Percentiles rank a stretch among this genome's conserved stretches.
phyloP scores from a whole-genome alignment of 108 stramenopile species.

The Cyclotella atomus region DNA sequence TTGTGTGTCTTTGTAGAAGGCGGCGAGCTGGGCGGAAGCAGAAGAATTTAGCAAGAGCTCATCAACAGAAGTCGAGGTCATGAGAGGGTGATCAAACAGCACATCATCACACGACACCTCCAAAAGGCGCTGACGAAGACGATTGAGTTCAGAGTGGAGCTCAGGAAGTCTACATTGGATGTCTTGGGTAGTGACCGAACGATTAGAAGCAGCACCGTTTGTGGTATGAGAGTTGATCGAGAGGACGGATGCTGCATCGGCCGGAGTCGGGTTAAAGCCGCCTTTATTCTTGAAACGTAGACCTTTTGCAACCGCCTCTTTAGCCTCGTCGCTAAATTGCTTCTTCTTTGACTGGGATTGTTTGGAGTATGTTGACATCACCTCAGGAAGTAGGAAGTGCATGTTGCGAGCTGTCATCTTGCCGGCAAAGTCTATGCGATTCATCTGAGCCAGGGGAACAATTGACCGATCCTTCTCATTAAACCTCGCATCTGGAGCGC shows the following conservation, averaged over 20 bases:
- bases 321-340: not conserved
- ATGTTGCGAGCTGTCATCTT: not conserved
- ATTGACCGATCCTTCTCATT: not conserved
- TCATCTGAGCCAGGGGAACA: not conserved
- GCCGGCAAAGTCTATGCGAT: not conserved
- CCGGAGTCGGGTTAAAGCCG: not conserved
- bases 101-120: not conserved
- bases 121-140: not conserved
- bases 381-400: not conserved
- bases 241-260: slow-evolving; percentile 2
- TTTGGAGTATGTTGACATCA: not conserved
- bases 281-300: not conserved
- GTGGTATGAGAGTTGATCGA: not conserved
- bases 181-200: not conserved
- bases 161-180: not conserved
- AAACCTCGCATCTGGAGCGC: not conserved
- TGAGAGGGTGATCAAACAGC: not conserved
- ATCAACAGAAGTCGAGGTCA: not conserved
- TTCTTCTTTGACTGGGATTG: not conserved
- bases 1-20: slow-evolving; percentile 3
- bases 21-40: not conserved
- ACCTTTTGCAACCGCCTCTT: not conserved
- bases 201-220: not conserved
- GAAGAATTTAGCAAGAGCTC: not conserved
- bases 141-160: not conserved